Base-by-base conservation (phyloP, 2,329 filamentous ascomycete species). In the Penicillium sp. region DNA sequence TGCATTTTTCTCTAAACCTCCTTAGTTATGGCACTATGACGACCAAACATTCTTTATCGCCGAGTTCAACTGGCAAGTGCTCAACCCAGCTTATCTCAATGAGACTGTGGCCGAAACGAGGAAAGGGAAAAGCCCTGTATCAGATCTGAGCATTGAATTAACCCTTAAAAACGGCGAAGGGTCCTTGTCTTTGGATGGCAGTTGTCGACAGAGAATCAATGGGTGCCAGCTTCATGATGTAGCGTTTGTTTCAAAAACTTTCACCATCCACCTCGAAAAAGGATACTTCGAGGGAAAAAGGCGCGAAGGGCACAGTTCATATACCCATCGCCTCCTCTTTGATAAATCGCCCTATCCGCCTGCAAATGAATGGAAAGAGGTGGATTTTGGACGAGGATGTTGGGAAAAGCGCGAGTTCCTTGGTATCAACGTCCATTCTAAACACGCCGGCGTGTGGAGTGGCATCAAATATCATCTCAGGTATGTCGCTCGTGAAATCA, bases 271-370 rank as follows among this genome's bases (percentile, higher is more conserved):
- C 8, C 24, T 42, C 8, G 4, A 5, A 18, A 29, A 20, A 13
- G 8, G n/a, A 1, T 8, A 15, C 13, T 3, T 29, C 10, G 5
- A 29, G 13, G 15, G 13, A 29, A 21, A 29, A 6, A 4, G 6
- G 4, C 1, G 7, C 23, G 10, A 20, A 5, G 15, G 8, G 3
- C 24, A 13, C 23, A 20, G 1, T 18, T 27, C 29, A 21, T 27
- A 20, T 13, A 29, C 7, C 6, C 29, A 27, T 29, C 17, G 26
- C 4, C 7, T 29, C 15, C 4, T 27, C 20, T 42, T 42, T 17
- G 39, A 42, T 20, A 27, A n/a, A 42, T 42, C 39, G 17, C 39
- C 39, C 2, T 42, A 42, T 29, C 39, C 39, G 7, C 39, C 39
- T 12, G 7, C 39, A 4, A 8, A 7, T 12, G 39, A 42, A 29